Base-by-base conservation (phyloP, 306 rosid species). In the Heteromeles arbutifolia region DNA sequence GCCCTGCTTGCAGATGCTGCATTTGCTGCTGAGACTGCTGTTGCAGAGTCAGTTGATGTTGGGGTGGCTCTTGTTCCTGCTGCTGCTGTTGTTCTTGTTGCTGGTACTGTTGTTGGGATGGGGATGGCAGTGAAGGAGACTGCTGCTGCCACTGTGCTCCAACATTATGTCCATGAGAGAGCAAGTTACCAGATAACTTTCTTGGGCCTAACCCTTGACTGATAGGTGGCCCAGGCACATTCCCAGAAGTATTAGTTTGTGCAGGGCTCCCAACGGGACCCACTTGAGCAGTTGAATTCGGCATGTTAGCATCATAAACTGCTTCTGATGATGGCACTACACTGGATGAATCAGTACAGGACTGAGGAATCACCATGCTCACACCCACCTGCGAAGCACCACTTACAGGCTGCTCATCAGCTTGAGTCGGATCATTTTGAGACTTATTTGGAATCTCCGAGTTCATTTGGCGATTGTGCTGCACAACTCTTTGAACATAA, bases 101-200 rank as follows among this genome's bases (percentile, higher is more conserved):
- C 79, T 84, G 84, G 66, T 77, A 87, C 71, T 85, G 83, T 82
- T 82, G 90, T 67, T 91, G 96, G 70, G 97, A 78, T 26, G 75
- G 31, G 58, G 74, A 64, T 17, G 94, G 85, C 77, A 79, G 83
- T 3, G 83, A 41, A 52, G 84, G 85, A 79, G 97, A 79, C 84
- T 85, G 88, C 84, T 85, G 88, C 70, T 89, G 91, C 92, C 93
- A 85, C 84, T 89, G 96, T 3, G 78, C 77, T 76, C 90, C 96
- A 75, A 89, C 84, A 78, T 81, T 90, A 82, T 81, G 92, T 74
- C 93, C 86, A 70, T 89, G 97, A 75, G 91, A 75, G 37, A 92
- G 76, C 74, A 92, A 79, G 81, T 82, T 82, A 80, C 83, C 89
- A 45, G 97, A 85, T 63, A 81, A 69, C 79, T 87, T 92, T 65